These are phyloP conservation scores for Teunomyces gatunensis DNA, from an alignment of 805 yeast species.

Conservation along the genomic window DNA sequence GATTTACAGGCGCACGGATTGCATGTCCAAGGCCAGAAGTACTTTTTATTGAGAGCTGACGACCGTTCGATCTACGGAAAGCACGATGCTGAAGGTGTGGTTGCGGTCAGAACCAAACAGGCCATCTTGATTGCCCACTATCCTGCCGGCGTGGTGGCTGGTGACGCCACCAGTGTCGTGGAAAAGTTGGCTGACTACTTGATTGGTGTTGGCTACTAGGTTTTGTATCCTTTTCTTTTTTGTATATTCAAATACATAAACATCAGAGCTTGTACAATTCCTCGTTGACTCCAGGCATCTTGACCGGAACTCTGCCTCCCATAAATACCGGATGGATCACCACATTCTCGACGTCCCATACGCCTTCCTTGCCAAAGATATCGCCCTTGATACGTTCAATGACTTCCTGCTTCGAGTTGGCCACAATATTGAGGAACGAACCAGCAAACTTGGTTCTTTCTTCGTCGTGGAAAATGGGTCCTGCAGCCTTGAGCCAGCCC, in stretches of 20 bases:
- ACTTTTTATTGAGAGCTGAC: constrained; percentile 85
- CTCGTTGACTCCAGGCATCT: constrained; percentile 27
- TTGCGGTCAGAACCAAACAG: constrained; percentile 91
- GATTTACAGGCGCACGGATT: constrained; percentile 82
- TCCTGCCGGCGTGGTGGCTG: constrained; percentile 86
- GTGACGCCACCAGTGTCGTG: constrained; percentile 91
- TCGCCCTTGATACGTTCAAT: constrained; percentile 63
- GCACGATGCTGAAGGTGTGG: constrained; percentile 79
- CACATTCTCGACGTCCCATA: constrained; percentile 72
- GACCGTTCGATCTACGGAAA: constrained; percentile 93
- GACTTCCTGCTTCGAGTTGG: constrained; percentile 64
- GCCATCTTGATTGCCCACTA: constrained; percentile 93
- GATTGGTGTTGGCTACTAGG: constrained; percentile 78
- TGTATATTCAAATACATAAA: not conserved
- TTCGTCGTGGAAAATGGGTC: constrained; percentile 41
- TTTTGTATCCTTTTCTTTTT: not conserved
- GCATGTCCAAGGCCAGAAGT: constrained; percentile 81
- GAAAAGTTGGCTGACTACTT: constrained; percentile 95
- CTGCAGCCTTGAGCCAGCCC: constrained; percentile 42
- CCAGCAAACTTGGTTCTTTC: constrained; percentile 60
- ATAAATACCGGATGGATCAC: constrained; percentile 53
- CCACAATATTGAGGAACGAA: constrained; percentile 59
- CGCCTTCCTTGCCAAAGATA: constrained; percentile 58
- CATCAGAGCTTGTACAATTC: constrained; percentile 7
- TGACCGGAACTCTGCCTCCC: constrained; percentile 35